Conservation (phyloP, 352 stramenopile species). For the Phytophthora pistaciae region DNA sequence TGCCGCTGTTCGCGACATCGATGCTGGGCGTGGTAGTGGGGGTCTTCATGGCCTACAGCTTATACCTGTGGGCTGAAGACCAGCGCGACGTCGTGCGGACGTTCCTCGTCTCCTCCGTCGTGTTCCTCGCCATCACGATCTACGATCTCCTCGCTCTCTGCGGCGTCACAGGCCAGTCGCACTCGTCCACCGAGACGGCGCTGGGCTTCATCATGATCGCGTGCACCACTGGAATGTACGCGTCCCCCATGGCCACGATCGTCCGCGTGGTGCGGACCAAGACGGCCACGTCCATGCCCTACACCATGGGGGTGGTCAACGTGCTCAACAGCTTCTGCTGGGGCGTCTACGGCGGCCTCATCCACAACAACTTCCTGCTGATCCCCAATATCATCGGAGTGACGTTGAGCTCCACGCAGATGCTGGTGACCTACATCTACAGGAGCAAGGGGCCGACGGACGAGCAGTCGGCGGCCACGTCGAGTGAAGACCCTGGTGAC, state of each 20-base stretch:
- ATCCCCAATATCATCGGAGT: slow-evolving; percentile 44
- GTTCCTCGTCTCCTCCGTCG: slow-evolving; percentile 1
- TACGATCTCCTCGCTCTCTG: slow-evolving; percentile 40
- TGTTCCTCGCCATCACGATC: slow-evolving; percentile 29
- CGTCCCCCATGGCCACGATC: slow-evolving; percentile 63
- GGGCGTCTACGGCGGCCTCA: slow-evolving; percentile 22
- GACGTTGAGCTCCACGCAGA: slow-evolving; percentile 42
- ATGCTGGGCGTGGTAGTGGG: slow-evolving; percentile 29
- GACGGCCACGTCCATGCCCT: slow-evolving; percentile 29
- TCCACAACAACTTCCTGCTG: slow-evolving; percentile 43
- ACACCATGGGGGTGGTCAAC: slow-evolving; percentile 34
- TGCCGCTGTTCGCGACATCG: slow-evolving; percentile 36
- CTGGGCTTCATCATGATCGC: slow-evolving; percentile 55
- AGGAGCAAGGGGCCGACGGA: slow-evolving; percentile 35
- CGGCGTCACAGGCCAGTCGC: slow-evolving; percentile 29
- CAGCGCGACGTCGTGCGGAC: slow-evolving; percentile 14
- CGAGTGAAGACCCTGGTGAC: slow-evolving; percentile 9
- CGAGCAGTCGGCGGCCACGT: slow-evolving; percentile 1
- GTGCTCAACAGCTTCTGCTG: slow-evolving; percentile 33
- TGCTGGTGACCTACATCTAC: slow-evolving; percentile 54
- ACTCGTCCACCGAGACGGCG: slow-evolving; percentile 29
- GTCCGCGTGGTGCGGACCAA: slow-evolving; percentile 35
- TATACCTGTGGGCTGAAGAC: slow-evolving; percentile 25
- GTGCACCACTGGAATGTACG: slow-evolving; percentile 56
- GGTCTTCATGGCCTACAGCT: slow-evolving; percentile 22